Base-by-base conservation (phyloP, 2,329 filamentous ascomycete genomes). In the Monosporascus sp. region DNA sequence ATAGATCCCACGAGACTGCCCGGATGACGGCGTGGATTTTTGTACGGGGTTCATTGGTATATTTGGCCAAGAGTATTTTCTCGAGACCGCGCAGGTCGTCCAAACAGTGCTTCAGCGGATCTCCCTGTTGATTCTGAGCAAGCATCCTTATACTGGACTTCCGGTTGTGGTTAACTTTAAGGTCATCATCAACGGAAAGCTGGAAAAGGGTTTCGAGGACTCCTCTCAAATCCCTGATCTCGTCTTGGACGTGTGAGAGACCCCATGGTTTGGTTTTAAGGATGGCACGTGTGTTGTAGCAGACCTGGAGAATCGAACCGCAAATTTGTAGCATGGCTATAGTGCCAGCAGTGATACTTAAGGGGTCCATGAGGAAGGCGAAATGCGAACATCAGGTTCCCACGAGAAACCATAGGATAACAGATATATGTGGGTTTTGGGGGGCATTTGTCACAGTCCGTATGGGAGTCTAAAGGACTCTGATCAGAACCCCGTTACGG, bases 231-330 rank as follows among this genome's bases (percentile, higher is more conserved):
- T 41, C 52, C 17, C 44, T 44, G 11, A 51, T 38, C 37, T 51
- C 52, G 17, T 51, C 37, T 45, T 52, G 52, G 17, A 51, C 27
- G n/a, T 37, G 44, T 2, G 49, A 54, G n/a, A 54, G 45, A 37
- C 20, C 20, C 52, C 52, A 51, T 14, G 52, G 49, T 27, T 51
- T 54, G 19, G 48, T 16, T 19, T 49, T 49, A 17, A 54, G 37
- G 37, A 54, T 54, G 16, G 45, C 52, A 40, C 19, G 45, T 26
- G 52, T 48, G 26, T 54, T 48, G 24, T 54, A 54, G n/a, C 52
- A 54, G 26, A 54, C 47, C 9, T 54, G 22, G 7, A 54, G 45
- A 19, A 54, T 51, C 20, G 52, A 48, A 17, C 22, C 45, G 44
- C 41, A 43, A 17, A 35, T 27, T 37, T 54, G 44, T 26, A 54